These are phyloP conservation scores for Pyrus hybrid DNA, from an alignment of 331 rosid species.

Conservation along the genomic window DNA sequence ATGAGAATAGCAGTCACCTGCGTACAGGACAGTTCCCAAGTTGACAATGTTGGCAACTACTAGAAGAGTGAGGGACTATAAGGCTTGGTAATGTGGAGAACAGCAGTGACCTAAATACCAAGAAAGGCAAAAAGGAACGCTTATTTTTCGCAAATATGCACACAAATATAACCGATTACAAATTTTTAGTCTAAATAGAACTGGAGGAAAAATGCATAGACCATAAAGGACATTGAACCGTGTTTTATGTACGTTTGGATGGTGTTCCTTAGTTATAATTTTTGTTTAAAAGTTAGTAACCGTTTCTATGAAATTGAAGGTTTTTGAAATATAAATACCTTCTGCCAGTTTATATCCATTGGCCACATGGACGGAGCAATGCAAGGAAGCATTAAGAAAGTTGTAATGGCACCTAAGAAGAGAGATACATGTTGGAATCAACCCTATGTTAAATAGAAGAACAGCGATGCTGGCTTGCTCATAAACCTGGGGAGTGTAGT, in stretches of 20 bases:
- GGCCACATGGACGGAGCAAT: constrained; percentile 48
- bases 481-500: constrained; percentile 57
- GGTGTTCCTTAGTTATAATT: too few relatives aligned
- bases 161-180: too few relatives aligned
- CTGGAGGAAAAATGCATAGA: too few relatives aligned
- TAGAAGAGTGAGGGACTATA: constrained; percentile 30
- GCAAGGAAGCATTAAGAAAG: constrained; percentile 68
- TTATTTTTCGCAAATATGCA: not conserved
- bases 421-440: constrained; percentile 34
- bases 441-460: constrained; percentile 37
- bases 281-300: too few relatives aligned
- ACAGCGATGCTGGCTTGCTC: constrained; percentile 50
- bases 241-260: too few relatives aligned
- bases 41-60: constrained; percentile 20
- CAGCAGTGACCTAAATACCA: constrained; percentile 48
- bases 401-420: constrained; percentile 33
- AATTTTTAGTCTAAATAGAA: too few relatives aligned
- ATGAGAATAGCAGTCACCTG: constrained; percentile 29
- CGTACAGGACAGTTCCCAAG: constrained; percentile 25
- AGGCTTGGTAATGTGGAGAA: constrained; percentile 47
- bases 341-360: constrained; percentile 57
- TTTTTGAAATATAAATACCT: constrained; percentile 30
- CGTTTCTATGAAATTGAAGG: not conserved
- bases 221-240: too few relatives aligned
- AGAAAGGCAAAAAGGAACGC: not conserved